Evolutionary conservation across 108 stramenopile genomes (phyloP), one percentile per base, ranked within the genome.

Genomic region (Cyclotella atomus): DNA sequence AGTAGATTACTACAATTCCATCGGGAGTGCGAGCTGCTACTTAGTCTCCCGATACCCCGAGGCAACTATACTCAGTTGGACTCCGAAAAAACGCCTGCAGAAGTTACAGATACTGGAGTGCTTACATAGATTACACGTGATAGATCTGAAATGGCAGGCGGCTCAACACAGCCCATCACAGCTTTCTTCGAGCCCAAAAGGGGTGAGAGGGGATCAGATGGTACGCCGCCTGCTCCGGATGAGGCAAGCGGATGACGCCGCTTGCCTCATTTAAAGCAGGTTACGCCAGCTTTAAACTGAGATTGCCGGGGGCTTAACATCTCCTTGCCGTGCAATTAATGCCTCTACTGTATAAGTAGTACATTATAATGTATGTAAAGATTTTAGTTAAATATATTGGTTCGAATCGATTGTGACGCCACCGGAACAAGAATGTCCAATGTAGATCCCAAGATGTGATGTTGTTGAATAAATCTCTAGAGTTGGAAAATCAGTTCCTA

Each of bases 311-410:
- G 47, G 47, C 4, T 17, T 19, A 9, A 10, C n/a, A 17, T 19
- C 47, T 49, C 47, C 47, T n/a, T n/a, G 47, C 47, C n/a, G 47
- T 49, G 47, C 47, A 49, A 49, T 49, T 49, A 17, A 17, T 19
- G 4, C n/a, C 4, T n/a, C n/a, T 17, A n/a, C 16, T n/a, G 4
- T 19, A 12, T 10, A n/a, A 49, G 47, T n/a, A n/a, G n/a, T 17
- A n/a, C n/a, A 4, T 49, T 4, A 17, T 17, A 49, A 49, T 49
- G 47, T 49, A 49, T 17, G n/a, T 49, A 49, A 49, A 49, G n/a
- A 49, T n/a, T 49, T 49, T 49, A 49, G 47, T n/a, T 49, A 49
- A n/a, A n/a, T 19, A 49, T 49, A n/a, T n/a, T n/a, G n/a, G n/a
- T n/a, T n/a, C n/a, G n/a, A n/a, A n/a, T n/a, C n/a, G n/a, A n/a